Conservation (phyloP, 805 yeast genomes). For the Helenozyma rhizophorensis region DNA sequence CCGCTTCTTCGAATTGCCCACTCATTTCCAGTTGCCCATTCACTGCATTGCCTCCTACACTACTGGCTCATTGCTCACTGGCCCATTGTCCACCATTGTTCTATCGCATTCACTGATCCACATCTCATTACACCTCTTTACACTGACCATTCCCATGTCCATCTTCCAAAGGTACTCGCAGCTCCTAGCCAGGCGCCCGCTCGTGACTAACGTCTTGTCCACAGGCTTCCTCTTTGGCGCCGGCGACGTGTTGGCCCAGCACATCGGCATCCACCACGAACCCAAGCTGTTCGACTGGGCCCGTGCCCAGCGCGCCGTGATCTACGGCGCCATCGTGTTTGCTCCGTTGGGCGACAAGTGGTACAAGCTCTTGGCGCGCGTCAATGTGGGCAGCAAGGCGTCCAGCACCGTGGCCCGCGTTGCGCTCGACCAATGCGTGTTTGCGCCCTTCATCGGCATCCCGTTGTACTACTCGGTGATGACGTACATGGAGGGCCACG, state of each 20-base stretch:
- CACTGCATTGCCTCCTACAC: too few species aligned
- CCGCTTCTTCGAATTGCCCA: too few species aligned
- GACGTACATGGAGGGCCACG: constrained; percentile 57
- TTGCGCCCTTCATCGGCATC: constrained; percentile 72
- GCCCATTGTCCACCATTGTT: too few species aligned
- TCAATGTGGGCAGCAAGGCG: constrained; percentile 33
- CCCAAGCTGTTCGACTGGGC: constrained; percentile 39
- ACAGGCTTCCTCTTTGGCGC: constrained; percentile 61
- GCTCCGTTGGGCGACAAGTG: constrained; percentile 73
- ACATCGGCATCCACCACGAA: constrained; percentile 33
- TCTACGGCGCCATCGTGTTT: constrained; percentile 71
- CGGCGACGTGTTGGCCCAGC: constrained; percentile 76
- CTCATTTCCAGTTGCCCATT: too few species aligned
- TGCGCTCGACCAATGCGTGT: constrained; percentile 63
- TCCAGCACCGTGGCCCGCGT: constrained; percentile 41
- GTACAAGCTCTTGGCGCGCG: constrained; percentile 50
- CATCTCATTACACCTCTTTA: too few species aligned
- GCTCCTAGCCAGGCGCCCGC: constrained; percentile 31
- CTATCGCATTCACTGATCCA: background rate
- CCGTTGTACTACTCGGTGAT: constrained; percentile 68
- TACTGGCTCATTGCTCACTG: too few species aligned
- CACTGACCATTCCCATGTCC: constrained; percentile 2
- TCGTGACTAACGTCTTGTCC: constrained; percentile 42
- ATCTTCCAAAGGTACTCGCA: constrained; percentile 19
- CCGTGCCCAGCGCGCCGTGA: constrained; percentile 59